Evolutionary conservation across 441 rosid species (phyloP).

Genomic region (Biscutella laevigata): DNA sequence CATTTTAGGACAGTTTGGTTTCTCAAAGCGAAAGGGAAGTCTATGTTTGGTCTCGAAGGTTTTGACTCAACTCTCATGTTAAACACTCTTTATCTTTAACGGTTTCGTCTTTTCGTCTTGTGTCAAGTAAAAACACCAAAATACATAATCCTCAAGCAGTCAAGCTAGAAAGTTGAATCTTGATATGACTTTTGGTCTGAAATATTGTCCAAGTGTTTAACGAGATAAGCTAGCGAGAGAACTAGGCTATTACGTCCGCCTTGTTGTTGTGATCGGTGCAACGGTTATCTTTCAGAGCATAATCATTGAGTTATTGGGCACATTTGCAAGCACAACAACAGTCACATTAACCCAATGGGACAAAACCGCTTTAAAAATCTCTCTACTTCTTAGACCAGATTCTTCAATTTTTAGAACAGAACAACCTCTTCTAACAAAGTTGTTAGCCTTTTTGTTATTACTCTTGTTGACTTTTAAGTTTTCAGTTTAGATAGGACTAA

Average conservation of each 20-base stretch:
- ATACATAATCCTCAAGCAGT: neutral
- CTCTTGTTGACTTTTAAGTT: slow-evolving; percentile 10
- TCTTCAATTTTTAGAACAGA: slow-evolving; percentile 4
- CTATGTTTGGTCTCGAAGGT: slow-evolving; percentile 34
- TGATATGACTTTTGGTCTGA: slow-evolving; percentile 10
- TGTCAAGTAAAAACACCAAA: slow-evolving; percentile 47
- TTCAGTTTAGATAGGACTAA: neutral
- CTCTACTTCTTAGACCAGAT: slow-evolving; percentile 14
- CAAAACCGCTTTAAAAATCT: neutral
- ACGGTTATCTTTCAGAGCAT: slow-evolving; percentile 55
- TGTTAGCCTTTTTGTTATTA: slow-evolving; percentile 16
- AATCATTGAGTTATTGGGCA: slow-evolving; percentile 54
- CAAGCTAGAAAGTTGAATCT: neutral
- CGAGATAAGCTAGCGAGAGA: slow-evolving; percentile 67
- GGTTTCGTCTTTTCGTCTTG: slow-evolving; percentile 55
- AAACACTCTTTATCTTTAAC: slow-evolving; percentile 56
- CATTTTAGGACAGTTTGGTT: slow-evolving; percentile 58
- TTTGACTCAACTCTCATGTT: slow-evolving; percentile 34
- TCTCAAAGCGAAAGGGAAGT: slow-evolving; percentile 49
- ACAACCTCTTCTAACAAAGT: neutral
- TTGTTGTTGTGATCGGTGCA: slow-evolving; percentile 39
- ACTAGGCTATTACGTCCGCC: slow-evolving; percentile 42
- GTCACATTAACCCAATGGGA: slow-evolving; percentile 51
- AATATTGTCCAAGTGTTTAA: slow-evolving; percentile 43
- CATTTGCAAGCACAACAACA: slow-evolving; percentile 59